Evolutionary conservation across 495 filamentous ascomycete species (phyloP).

Genomic region (Haplographium delicatum): DNA sequence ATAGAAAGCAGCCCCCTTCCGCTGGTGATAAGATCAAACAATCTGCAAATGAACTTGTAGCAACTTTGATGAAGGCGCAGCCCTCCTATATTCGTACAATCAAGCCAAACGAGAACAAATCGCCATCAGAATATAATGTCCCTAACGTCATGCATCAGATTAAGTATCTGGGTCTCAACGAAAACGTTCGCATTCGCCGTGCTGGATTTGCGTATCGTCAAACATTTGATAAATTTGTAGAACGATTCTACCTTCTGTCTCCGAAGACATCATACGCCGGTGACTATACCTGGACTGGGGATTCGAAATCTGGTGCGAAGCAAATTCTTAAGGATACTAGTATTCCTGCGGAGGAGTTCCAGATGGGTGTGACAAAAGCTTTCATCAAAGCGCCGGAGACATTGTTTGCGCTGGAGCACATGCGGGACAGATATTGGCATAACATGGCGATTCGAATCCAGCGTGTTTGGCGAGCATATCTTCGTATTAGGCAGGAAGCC

Average conservation of each 20-base stretch:
- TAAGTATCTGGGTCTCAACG: constrained; percentile 97
- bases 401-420: constrained; percentile 92
- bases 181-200: constrained; percentile 96
- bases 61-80: constrained; percentile 92
- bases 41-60: constrained; percentile 92
- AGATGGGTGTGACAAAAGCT: constrained; percentile 93
- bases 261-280: constrained; percentile 93
- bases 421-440: constrained; percentile 97
- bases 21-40: constrained; percentile 96
- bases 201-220: constrained; percentile 97
- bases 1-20: constrained; percentile 88
- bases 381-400: constrained; percentile 99
- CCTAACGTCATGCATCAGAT: constrained; percentile 96
- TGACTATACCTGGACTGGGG: constrained; percentile 93
- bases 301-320: constrained; percentile 78
- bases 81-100: constrained; percentile 99
- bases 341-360: constrained; percentile 91
- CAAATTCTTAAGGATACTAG: constrained; percentile 95
- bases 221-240: constrained; percentile 97
- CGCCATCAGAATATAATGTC: constrained; percentile 81
- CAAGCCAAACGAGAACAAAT: constrained; percentile 99
- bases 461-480: constrained; percentile 92
- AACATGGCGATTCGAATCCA: constrained; percentile 99
- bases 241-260: constrained; percentile 93
- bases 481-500: constrained; percentile 86